A percentile compares a stretch with the other conserved stretches of the same genome.
Conservation (phyloP, 2,329 filamentous ascomycete genomes). For the Sarocladium kiliense region DNA sequence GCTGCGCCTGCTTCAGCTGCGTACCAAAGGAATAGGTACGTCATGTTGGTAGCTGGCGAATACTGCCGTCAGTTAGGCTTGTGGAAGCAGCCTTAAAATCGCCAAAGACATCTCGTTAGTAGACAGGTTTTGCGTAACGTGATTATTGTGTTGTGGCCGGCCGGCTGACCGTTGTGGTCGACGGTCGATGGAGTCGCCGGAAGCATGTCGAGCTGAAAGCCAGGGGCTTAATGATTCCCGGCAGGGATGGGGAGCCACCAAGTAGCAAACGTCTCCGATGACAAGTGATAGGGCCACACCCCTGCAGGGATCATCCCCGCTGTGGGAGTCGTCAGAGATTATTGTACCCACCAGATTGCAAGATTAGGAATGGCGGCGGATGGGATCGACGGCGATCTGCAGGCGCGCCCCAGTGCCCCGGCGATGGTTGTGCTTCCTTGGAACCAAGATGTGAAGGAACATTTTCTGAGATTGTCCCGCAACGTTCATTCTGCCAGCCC, state of each 20-base stretch:
- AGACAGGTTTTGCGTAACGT: not conserved
- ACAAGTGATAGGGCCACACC: slow-evolving; percentile 5
- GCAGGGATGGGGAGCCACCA: slow-evolving; percentile 3
- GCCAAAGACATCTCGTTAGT: not conserved
- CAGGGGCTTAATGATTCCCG: slow-evolving; percentile 3
- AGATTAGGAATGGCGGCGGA: slow-evolving; percentile 8
- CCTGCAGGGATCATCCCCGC: not conserved
- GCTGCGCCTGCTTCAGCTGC: too few relatives aligned
- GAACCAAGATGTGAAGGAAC: not conserved
- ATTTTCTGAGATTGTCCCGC: not conserved
- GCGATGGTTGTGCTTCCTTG: not conserved
- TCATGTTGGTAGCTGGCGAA: not conserved
- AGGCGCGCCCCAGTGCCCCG: slow-evolving; percentile 10
- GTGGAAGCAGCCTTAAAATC: not conserved
- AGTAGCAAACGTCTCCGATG: not conserved
- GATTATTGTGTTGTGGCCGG: not conserved
- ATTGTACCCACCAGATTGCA: not conserved
- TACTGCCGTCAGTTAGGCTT: not conserved
- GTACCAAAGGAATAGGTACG: too few relatives aligned
- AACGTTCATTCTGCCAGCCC: not conserved
- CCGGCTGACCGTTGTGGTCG: not conserved
- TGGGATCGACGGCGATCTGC: slow-evolving; percentile 21
- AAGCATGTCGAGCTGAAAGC: slow-evolving; percentile 8
- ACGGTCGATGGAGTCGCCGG: not conserved
- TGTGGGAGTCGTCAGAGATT: not conserved